Evolutionary conservation across 495 filamentous ascomycete species (phyloP), one percentile per base, ranked within the genome.

Genomic region (Barbatosphaeria neglecta): DNA sequence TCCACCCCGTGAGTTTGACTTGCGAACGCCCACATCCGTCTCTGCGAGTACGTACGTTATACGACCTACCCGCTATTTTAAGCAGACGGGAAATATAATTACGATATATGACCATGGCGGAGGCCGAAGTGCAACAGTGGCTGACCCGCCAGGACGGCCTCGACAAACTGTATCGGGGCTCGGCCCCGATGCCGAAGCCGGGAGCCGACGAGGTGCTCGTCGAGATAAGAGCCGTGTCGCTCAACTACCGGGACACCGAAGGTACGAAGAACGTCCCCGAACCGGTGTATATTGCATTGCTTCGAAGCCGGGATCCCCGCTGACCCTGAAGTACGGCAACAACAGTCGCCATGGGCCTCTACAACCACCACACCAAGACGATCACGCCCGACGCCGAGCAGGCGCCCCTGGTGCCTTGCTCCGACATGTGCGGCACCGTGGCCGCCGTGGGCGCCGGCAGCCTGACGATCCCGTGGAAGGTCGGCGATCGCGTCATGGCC

Each of bases 241-340:
- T 81, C 8, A 82, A 82, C 50, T 82, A 76, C 48, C 69, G 76
- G 23, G 76, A 82, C 50, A 72, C 72, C 6, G 77, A 74, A 58
- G 52, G 57, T 60, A 22, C 8, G 25, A 10, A 15, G n/a, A n/a
- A n/a, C n/a, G n/a, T n/a, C n/a, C n/a, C n/a, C n/a, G n/a, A n/a
- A n/a, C n/a, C n/a, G n/a, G n/a, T n/a, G n/a, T n/a, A n/a, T n/a
- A n/a, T n/a, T n/a, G n/a, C n/a, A n/a, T n/a, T n/a, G n/a, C n/a
- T n/a, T n/a, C n/a, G n/a, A n/a, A n/a, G n/a, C n/a, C n/a, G n/a
- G n/a, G n/a, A n/a, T n/a, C n/a, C n/a, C n/a, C n/a, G n/a, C n/a
- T n/a, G n/a, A n/a, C n/a, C n/a, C n/a, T n/a, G n/a, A n/a, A n/a
- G n/a, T n/a, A n/a, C n/a, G n/a, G n/a, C n/a, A n/a, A n/a, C n/a